These are phyloP conservation scores for Adiantum capillusveneris DNA, from an alignment of 75 land plant species.

Conservation along the genomic window DNA sequence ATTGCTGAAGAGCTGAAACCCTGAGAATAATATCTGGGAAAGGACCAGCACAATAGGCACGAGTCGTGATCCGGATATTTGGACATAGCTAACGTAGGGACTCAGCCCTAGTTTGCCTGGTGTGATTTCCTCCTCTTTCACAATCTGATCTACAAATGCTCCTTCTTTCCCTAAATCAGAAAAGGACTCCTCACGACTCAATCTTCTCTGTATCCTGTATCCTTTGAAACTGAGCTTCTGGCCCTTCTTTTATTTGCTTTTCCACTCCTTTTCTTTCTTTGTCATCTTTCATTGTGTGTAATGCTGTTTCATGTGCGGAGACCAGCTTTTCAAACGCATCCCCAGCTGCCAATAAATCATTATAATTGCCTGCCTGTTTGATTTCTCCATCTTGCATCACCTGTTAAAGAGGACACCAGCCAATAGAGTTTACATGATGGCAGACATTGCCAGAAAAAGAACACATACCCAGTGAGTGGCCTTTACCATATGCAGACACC, in stretches of 20 bases:
- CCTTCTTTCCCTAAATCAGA: neutral
- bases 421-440: too few species aligned
- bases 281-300: constrained; percentile 6
- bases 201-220: neutral
- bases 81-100: constrained; percentile 13
- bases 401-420: too few species aligned
- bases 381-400: too few species aligned
- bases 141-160: neutral
- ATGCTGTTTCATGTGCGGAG: constrained; percentile 68
- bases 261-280: neutral
- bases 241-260: too few species aligned
- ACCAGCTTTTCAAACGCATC: constrained; percentile 77
- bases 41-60: neutral
- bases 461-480: too few species aligned
- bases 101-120: constrained; percentile 4
- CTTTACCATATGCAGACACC: neutral
- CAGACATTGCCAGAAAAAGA: too few species aligned
- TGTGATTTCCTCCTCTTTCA: constrained; percentile 17
- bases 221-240: neutral
- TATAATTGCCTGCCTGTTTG: constrained; percentile 78
- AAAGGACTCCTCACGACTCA: constrained; percentile 4
- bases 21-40: constrained; percentile 5
- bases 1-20: constrained; percentile 6
- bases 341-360: constrained; percentile 55
- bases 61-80: neutral